Percentiles rank a stretch among this genome's conserved stretches.
phyloP scores from a whole-genome alignment of 495 filamentous ascomycete species.

The Hypoxylon lenormandii region DNA sequence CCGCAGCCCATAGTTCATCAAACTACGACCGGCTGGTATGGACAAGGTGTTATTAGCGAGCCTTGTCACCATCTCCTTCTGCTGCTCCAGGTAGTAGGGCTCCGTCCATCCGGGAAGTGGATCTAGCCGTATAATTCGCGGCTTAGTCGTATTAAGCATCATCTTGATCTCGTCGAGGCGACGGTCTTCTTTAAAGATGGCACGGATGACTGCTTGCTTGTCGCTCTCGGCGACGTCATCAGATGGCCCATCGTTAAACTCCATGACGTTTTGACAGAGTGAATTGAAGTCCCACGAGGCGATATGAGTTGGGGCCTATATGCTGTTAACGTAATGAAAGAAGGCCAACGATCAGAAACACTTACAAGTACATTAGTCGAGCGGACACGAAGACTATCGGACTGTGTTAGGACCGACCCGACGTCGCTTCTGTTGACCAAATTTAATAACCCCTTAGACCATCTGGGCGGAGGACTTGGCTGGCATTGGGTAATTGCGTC shows the following conservation, averaged over 20 bases:
- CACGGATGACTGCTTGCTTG: slow-evolving; percentile 78
- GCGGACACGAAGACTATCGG: slow-evolving; percentile 51
- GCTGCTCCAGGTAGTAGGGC: slow-evolving; percentile 86
- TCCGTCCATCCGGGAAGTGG: slow-evolving; percentile 85
- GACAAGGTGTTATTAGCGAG: slow-evolving; percentile 88
- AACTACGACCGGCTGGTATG: slow-evolving; percentile 82
- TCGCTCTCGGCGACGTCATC: slow-evolving; percentile 74
- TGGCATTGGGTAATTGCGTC: slow-evolving; percentile 87
- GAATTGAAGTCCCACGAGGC: slow-evolving; percentile 78
- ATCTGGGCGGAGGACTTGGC: slow-evolving; percentile 79
- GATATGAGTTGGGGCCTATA: slow-evolving; percentile 69
- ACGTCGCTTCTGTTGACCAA: slow-evolving; percentile 87
- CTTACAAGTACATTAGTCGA: slow-evolving; percentile 54
- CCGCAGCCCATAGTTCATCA: slow-evolving; percentile 84
- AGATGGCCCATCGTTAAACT: slow-evolving; percentile 53
- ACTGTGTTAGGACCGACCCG: slow-evolving; percentile 70
- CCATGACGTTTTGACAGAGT: slow-evolving; percentile 63
- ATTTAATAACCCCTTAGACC: slow-evolving; percentile 75
- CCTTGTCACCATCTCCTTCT: slow-evolving; percentile 86
- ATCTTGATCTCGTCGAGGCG: slow-evolving; percentile 83
- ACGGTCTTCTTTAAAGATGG: slow-evolving; percentile 91
- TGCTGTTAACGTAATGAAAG: slow-evolving; percentile 7
- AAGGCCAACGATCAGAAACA: background rate
- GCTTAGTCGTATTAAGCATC: slow-evolving; percentile 80
- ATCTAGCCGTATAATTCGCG: slow-evolving; percentile 78